These are phyloP conservation scores for Phytophthora boehmeriae DNA, from an alignment of 352 stramenopile species.

Conservation along the genomic window DNA sequence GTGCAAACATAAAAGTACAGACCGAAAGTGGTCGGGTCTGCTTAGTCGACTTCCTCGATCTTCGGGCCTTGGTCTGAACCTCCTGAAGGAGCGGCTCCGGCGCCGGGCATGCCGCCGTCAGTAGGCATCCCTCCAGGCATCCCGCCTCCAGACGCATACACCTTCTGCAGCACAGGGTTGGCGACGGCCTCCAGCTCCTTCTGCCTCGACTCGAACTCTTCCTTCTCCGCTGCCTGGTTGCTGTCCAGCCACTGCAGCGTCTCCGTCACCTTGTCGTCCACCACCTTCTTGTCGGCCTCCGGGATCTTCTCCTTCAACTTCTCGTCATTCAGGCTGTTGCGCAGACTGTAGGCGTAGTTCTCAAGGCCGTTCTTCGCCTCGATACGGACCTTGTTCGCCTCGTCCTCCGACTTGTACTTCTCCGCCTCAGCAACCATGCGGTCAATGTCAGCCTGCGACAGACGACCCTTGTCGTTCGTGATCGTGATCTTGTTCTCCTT, in stretches of 20 bases:
- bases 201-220: slow-evolving; percentile 83
- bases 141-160: slow-evolving; percentile 59
- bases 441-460: slow-evolving; percentile 98
- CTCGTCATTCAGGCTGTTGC: slow-evolving; percentile 94
- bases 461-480: slow-evolving; percentile 97
- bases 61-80: slow-evolving; percentile 62
- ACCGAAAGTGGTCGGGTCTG: not conserved
- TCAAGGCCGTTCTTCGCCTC: slow-evolving; percentile 96
- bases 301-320: slow-evolving; percentile 94
- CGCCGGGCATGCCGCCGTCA: slow-evolving; percentile 31
- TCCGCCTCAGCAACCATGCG: slow-evolving; percentile 98
- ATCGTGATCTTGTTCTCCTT: slow-evolving; percentile 99
- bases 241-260: slow-evolving; percentile 98
- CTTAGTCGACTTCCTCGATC: slow-evolving; percentile 78
- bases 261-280: slow-evolving; percentile 95
- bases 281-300: slow-evolving; percentile 85
- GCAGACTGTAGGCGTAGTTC: slow-evolving; percentile 94
- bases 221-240: slow-evolving; percentile 76
- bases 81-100: slow-evolving; percentile 27
- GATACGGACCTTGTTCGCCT: slow-evolving; percentile 95
- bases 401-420: slow-evolving; percentile 98
- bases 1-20: not conserved
- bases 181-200: slow-evolving; percentile 85
- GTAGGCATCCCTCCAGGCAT: slow-evolving; percentile 29
- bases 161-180: slow-evolving; percentile 80